Conservation (phyloP, 192 early-diverging fungal species). For the Thamnidium elegans region DNA sequence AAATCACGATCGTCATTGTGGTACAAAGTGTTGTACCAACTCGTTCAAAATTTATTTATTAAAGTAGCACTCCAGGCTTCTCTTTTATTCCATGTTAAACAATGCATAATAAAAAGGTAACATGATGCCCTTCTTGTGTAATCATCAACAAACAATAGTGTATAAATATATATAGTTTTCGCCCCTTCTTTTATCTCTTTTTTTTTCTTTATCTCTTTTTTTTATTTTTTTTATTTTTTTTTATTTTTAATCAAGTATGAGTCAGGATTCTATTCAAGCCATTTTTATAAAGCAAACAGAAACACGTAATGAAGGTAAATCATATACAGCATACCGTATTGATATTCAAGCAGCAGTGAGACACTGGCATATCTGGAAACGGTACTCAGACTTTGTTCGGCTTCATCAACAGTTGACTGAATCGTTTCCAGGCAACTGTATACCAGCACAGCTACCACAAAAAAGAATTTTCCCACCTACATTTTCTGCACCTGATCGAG, state of each 20-base stretch:
- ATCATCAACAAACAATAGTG: too few species aligned
- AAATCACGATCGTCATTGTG: too few species aligned
- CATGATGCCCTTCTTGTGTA: too few species aligned
- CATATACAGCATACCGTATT: conserved; percentile 72
- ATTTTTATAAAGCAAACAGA: conserved; percentile 54
- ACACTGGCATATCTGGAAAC: conserved; percentile 85
- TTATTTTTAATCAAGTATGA: neutral
- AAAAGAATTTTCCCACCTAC: conserved; percentile 69
- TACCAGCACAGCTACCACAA: conserved; percentile 63
- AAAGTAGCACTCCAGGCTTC: too few species aligned
- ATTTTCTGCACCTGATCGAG: conserved; percentile 49
- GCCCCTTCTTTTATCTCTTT: neutral
- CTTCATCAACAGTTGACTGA: conserved; percentile 60
- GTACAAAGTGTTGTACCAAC: too few species aligned
- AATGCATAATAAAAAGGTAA: too few species aligned
- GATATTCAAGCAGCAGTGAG: conserved; percentile 72
- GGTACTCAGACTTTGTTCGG: conserved; percentile 77
- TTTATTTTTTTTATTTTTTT: neutral
- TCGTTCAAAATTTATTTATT: too few species aligned
- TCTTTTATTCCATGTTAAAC: too few species aligned
- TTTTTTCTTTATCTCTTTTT: neutral
- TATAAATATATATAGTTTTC: too few species aligned
- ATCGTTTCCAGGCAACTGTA: conserved; percentile 59
- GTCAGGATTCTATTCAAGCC: conserved; percentile 45
- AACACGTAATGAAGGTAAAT: conserved; percentile 50